Percentiles rank a stretch among this genome's conserved stretches.
Evolutionary conservation across 2,329 filamentous ascomycete genomes (phyloP).

Genomic region (Alternaria burnsii): DNA sequence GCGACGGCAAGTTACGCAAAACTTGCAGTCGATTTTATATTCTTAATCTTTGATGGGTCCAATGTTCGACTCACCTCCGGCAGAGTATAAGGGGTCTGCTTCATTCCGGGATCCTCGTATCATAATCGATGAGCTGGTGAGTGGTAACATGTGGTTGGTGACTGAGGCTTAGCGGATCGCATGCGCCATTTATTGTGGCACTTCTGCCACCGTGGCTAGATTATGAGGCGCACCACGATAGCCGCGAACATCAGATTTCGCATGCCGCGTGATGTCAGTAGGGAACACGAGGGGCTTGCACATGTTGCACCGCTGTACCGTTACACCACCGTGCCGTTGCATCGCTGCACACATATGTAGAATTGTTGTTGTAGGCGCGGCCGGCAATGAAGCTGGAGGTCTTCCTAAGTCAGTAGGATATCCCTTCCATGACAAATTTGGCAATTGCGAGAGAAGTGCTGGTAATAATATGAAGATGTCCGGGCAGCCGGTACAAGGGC

Average conservation of each 20-base stretch:
- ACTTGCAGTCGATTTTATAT: not conserved
- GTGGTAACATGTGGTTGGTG: slow-evolving; percentile 13
- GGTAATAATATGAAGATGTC: not conserved
- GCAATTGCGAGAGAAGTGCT: not conserved
- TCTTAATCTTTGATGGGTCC: not conserved
- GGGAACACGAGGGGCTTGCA: not conserved
- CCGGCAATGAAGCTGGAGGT: not conserved
- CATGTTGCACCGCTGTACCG: not conserved
- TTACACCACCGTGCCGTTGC: not conserved
- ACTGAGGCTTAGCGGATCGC: slow-evolving; percentile 25
- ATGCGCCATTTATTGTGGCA: slow-evolving; percentile 32
- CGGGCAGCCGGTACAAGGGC: no score
- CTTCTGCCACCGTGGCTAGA: slow-evolving; percentile 13
- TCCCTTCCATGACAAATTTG: not conserved
- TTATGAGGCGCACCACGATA: slow-evolving; percentile 8
- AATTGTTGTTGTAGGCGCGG: not conserved
- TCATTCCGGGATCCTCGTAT: slow-evolving; percentile 3
- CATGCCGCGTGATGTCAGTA: not conserved
- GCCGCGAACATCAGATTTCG: not conserved
- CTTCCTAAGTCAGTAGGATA: not conserved
- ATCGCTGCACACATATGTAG: not conserved
- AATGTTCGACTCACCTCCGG: not conserved
- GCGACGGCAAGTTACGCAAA: slow-evolving; percentile 3
- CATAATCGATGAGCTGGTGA: slow-evolving; percentile 12
- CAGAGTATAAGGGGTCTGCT: not conserved